Evolutionary conservation across 148 eudicot species (phyloP).

Genomic region (Vaccinium vitisidaea): DNA sequence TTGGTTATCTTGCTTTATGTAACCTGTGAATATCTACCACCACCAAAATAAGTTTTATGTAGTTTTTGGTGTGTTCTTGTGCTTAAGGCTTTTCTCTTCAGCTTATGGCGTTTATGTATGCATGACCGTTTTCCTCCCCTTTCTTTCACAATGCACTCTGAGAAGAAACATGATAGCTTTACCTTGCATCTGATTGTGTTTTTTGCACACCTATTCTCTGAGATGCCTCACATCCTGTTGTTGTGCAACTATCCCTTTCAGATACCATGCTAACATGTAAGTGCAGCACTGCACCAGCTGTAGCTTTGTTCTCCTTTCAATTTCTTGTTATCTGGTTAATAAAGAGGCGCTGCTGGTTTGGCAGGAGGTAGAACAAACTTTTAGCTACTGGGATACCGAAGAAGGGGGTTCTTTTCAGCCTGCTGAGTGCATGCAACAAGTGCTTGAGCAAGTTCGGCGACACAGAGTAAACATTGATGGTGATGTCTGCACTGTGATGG

Average conservation of each 20-base stretch:
- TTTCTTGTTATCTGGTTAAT: not conserved
- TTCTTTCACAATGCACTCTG: not conserved
- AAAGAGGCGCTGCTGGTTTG: conserved; percentile 7
- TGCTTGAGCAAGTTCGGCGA: conserved; percentile 77
- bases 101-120: not conserved
- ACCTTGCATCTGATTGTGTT: not conserved
- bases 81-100: not conserved
- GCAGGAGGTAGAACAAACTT: conserved; percentile 69
- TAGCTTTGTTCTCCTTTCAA: not conserved
- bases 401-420: conserved; percentile 53
- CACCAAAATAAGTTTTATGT: not conserved
- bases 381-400: conserved; percentile 52
- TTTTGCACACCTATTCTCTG: not conserved
- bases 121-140: not conserved
- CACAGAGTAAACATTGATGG: conserved; percentile 81
- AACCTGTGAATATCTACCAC: not conserved
- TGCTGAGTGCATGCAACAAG: conserved; percentile 83
- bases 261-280: not conserved
- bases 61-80: not conserved
- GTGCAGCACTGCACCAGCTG: not conserved
- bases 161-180: not conserved
- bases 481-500: conserved; percentile 77
- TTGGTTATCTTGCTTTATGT: not conserved
- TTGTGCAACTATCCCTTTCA: not conserved
- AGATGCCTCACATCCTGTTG: not conserved